phyloP scores from a whole-genome alignment of 2,329 filamentous ascomycete species.

The Dryadomyces quercivorus region DNA sequence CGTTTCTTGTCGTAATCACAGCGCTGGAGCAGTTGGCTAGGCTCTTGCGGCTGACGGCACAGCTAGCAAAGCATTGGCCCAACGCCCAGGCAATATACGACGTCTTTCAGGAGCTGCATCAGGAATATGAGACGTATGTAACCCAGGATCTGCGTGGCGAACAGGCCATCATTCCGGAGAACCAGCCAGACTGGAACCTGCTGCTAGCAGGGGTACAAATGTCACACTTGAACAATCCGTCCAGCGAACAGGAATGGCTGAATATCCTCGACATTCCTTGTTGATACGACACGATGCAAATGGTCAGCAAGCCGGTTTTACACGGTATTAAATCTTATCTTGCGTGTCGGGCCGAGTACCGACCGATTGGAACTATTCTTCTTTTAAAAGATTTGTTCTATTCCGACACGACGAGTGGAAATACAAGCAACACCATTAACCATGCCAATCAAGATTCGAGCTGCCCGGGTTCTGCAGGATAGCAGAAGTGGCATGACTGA shows the following conservation, averaged over 20 bases:
- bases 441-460: conserved; percentile 4
- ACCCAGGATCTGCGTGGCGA: conserved; percentile 1
- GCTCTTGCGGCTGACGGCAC: neutral
- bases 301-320: neutral
- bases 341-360: neutral
- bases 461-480: conserved; percentile 5
- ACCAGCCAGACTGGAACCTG: conserved; percentile 1
- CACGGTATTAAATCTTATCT: neutral
- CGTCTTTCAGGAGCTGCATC: conserved; percentile 4
- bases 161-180: neutral
- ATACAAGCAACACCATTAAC: neutral
- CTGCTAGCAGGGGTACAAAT: neutral
- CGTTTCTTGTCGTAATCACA: neutral
- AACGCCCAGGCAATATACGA: conserved; percentile 1
- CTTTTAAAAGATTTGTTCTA: neutral
- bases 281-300: neutral
- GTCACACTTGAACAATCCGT: neutral
- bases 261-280: neutral
- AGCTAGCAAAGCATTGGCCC: conserved; percentile 3
- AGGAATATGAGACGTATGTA: conserved; percentile 2
- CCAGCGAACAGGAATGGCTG: neutral
- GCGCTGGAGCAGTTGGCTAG: neutral
- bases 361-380: no score
- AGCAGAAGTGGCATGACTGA: conserved; percentile 5
- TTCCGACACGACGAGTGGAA: neutral